These are phyloP conservation scores for Colletotrichum tanaceti DNA, from an alignment of 2,329 filamentous ascomycete species.

Conservation along the genomic window DNA sequence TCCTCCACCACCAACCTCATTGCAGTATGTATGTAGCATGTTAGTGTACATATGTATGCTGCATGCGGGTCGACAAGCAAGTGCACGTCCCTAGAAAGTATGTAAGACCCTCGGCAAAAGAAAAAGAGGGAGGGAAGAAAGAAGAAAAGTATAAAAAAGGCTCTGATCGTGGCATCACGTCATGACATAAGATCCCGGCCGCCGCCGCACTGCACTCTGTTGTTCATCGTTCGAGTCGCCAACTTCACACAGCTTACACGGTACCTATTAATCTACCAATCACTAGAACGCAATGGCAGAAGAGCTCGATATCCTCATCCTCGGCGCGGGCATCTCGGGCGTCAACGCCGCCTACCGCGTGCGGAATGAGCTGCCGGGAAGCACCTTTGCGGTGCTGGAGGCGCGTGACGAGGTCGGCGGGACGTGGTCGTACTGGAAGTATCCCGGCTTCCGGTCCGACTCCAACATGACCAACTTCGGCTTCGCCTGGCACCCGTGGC, in stretches of 20 bases:
- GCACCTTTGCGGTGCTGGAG: slow-evolving; percentile 75
- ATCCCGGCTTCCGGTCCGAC: slow-evolving; percentile 78
- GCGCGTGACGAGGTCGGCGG: slow-evolving; percentile 74
- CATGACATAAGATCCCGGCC: neutral
- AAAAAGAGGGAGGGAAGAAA: neutral
- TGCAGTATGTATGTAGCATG: too few relatives aligned
- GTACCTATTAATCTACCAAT: too few relatives aligned
- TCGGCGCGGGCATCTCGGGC: slow-evolving; percentile 79
- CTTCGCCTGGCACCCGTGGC: slow-evolving; percentile 80
- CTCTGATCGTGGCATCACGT: neutral
- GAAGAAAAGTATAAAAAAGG: neutral
- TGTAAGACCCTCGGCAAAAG: slow-evolving; percentile 30
- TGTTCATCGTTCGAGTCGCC: neutral
- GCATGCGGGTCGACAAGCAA: slow-evolving; percentile 16
- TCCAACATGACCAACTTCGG: slow-evolving; percentile 71
- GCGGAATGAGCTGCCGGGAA: slow-evolving; percentile 65
- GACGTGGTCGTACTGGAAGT: slow-evolving; percentile 83
- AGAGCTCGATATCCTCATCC: slow-evolving; percentile 67
- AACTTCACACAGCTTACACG: neutral
- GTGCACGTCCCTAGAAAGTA: slow-evolving; percentile 31
- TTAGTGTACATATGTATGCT: too few relatives aligned
- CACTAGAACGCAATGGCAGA: slow-evolving; percentile 37
- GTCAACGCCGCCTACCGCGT: slow-evolving; percentile 79
- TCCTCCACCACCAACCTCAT: too few relatives aligned
- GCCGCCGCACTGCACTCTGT: neutral